Conservation (phyloP, 768 basidiomycete genomes). For the Lactarius evosmus region DNA sequence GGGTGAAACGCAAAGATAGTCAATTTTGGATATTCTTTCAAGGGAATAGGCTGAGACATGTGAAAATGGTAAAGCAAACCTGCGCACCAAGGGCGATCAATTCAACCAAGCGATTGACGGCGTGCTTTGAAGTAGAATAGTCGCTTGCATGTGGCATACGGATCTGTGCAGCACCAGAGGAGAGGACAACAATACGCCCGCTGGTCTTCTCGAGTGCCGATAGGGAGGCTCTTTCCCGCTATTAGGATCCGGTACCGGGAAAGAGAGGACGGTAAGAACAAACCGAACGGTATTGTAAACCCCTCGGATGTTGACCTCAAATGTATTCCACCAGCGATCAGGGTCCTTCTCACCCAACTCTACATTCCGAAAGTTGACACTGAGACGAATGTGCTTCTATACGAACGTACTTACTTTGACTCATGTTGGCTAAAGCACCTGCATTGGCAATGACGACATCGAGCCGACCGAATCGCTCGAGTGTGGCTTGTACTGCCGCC, state of each 20-base stretch:
- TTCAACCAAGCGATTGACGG: conserved; percentile 13
- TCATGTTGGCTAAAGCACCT: no score
- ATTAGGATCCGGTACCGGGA: neutral
- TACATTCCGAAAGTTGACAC: neutral
- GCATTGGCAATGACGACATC: no score
- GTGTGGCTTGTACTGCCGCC: no score
- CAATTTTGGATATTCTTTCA: conserved; percentile 14
- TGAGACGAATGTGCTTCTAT: neutral
- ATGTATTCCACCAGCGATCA: no score
- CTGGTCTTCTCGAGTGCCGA: conserved; percentile 3
- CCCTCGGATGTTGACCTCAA: no score
- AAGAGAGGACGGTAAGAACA: neutral
- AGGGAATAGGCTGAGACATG: neutral
- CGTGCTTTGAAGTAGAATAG: conserved; percentile 13
- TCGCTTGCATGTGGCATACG: conserved; percentile 6
- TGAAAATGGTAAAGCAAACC: no score
- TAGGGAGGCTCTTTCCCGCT: neutral
- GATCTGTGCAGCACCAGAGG: conserved; percentile 8
- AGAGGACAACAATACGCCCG: conserved; percentile 11
- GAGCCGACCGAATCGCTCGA: no score
- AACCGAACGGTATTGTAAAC: conserved; percentile 31
- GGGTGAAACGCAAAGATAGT: conserved; percentile 18
- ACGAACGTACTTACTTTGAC: neutral
- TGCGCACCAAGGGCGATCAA: conserved; percentile 13
- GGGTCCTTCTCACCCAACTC: conserved; percentile 28